phyloP scores from a whole-genome alignment of 805 yeast species.

The Candida xiaguanensis region DNA sequence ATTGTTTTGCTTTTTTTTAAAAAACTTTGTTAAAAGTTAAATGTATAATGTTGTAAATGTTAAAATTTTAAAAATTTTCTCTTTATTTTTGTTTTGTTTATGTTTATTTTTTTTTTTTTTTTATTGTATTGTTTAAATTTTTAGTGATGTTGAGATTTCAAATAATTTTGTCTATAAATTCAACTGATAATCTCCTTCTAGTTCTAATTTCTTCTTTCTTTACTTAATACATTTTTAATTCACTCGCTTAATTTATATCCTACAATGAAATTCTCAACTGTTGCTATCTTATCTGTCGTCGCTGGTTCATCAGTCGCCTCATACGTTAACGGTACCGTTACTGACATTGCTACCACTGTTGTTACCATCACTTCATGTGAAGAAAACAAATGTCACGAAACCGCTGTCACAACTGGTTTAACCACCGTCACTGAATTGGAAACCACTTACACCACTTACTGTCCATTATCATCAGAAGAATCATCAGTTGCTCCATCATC shows the following conservation, averaged over 20 bases:
- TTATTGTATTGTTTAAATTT: too few relatives aligned
- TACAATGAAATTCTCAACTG: slow-evolving; percentile 35
- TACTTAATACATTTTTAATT: not conserved
- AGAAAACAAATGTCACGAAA: slow-evolving; percentile 26
- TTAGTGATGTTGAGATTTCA: too few relatives aligned
- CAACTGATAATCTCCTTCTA: not conserved
- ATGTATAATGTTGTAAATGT: too few relatives aligned
- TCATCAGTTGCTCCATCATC: slow-evolving; percentile 29
- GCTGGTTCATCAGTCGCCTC: slow-evolving; percentile 28
- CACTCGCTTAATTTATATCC: slow-evolving; percentile 17
- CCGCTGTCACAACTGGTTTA: slow-evolving; percentile 32
- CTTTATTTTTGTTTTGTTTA: too few relatives aligned
- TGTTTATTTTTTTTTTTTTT: too few relatives aligned
- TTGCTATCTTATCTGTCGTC: slow-evolving; percentile 23
- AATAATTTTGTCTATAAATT: too few relatives aligned
- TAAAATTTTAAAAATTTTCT: too few relatives aligned
- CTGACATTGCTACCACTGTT: slow-evolving; percentile 26
- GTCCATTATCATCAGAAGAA: slow-evolving; percentile 28
- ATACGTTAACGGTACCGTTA: slow-evolving; percentile 26
- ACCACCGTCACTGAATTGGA: slow-evolving; percentile 31
- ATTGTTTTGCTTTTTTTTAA: too few relatives aligned
- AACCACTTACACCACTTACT: slow-evolving; percentile 12
- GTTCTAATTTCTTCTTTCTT: slow-evolving; percentile 3
- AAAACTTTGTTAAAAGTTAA: too few relatives aligned
- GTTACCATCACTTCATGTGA: slow-evolving; percentile 37